Evolutionary conservation across 2,329 filamentous ascomycete species (phyloP), one percentile per base, ranked within the genome.

Genomic region (Diaporthe sp.): DNA sequence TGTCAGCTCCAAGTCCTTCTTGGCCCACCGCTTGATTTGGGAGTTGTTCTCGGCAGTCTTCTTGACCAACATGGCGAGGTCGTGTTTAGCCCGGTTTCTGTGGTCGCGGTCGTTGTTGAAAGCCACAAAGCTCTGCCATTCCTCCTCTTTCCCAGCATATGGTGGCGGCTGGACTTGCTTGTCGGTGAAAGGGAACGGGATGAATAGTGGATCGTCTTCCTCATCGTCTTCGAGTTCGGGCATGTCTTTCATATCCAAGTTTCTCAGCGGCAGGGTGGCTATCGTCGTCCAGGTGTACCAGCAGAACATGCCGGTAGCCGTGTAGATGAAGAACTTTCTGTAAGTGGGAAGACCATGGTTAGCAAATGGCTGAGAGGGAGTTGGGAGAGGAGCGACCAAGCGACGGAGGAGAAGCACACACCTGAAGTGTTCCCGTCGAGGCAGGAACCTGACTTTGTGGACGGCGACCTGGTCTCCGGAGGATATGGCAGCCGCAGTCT

Each of bases 141-240:
- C 92, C 3, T 91, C 91, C 77, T 92, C 91, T 35, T 83, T 84
- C 69, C 87, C 87, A 75, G 84, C 85, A 79, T 92, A 92, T 3
- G 87, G 88, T 40, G 82, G 80, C 40, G 87, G 85, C 22, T 85
- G 82, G 25, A 90, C 82, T 74, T 84, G 77, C 67, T 85, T 86
- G 0, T 86, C 89, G 3, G 89, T 91, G 57, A 90, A 90, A 4
- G 91, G 90, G 70, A 93, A 88, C 0, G 92, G 90, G 10, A 94
- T 87, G 75, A 93, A 93, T 7, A 87, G 77, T 2, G 87, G 82
- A 25, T 87, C 84, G 19, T 85, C 83, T 4, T 87, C 84, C 2
- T 86, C 85, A 2, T 85, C 83, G 19, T 85, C 81, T 8, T 85
- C 82, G 19, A 38, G 25, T 40, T 80, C 76, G 54, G 84, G 81